Conservation (phyloP, 2,329 filamentous ascomycete species). For the Ophiosphaerella narmari region DNA sequence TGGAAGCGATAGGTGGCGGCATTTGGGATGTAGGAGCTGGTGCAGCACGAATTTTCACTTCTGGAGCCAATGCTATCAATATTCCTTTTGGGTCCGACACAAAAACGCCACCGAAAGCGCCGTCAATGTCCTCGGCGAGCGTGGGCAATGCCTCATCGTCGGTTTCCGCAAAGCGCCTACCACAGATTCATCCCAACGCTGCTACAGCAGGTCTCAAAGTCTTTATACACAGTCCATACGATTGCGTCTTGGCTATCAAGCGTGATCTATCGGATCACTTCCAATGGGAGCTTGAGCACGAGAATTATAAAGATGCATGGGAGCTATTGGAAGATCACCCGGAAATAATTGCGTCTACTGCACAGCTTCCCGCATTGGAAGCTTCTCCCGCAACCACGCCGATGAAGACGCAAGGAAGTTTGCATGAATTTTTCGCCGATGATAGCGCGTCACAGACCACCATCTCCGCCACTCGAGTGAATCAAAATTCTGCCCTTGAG, state of each 20-base stretch:
- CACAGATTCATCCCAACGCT: constrained; percentile 53
- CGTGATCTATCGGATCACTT: constrained; percentile 85
- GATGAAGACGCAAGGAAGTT: constrained; percentile 49
- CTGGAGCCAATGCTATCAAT: constrained; percentile 73
- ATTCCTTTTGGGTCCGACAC: constrained; percentile 47
- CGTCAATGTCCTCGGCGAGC: constrained; percentile 41
- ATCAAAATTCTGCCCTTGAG: constrained; percentile 69
- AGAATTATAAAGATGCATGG: constrained; percentile 86
- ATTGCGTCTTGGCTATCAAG: constrained; percentile 90
- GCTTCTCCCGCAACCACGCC: constrained; percentile 51
- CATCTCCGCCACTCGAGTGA: constrained; percentile 61
- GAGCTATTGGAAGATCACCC: constrained; percentile 86
- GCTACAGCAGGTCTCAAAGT: constrained; percentile 71
- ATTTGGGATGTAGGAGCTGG: constrained; percentile 93
- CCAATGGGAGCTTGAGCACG: constrained; percentile 79
- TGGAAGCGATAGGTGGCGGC: constrained; percentile 76
- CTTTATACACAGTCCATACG: constrained; percentile 94
- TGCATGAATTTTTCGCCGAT: constrained; percentile 74
- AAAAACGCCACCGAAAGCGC: constrained; percentile 29
- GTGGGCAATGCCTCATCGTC: constrained; percentile 33
- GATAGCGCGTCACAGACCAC: constrained; percentile 66
- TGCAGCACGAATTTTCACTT: constrained; percentile 84
- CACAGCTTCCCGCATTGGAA: constrained; percentile 43
- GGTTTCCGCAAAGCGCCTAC: constrained; percentile 26
- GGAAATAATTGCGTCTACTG: constrained; percentile 59